Evolutionary conservation across 176 grass and related monocot genomes (phyloP), one percentile per base, ranked within the genome.

Genomic region (Ampelocalamus luodianensis): DNA sequence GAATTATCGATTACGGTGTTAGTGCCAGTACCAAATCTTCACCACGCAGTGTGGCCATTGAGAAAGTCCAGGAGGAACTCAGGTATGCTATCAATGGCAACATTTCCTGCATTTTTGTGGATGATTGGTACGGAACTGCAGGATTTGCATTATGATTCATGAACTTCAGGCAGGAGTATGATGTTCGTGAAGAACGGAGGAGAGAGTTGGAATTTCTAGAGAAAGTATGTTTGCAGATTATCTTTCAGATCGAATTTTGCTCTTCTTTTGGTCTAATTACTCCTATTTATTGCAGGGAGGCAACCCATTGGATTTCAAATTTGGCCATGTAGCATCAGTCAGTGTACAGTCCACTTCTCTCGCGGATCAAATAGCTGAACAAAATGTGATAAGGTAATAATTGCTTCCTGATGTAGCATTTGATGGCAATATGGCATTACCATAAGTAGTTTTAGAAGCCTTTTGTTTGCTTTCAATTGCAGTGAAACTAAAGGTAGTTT

Each of bases 221-320:
- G 84, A 95, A 95, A 83, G 96, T 95, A 92, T 44, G 76, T 62
- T 82, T 10, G 45, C 3, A 5, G 49, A 23, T 82, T 72, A 38
- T 66, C 72, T 72, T 53, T 70, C 37, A 17, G 20, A 71, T 82
- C 62, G 37, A 17, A 78, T 82, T 74, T 76, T 65, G 7, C 61
- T 40, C 32, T 60, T 88, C 27, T 37, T 46, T 79, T 64, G 72
- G 10, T 55, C 55, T 91, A 55, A 85, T 88, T 46, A 43, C 40
- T 68, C 87, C 26, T 80, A 32, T 82, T 58, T 85, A 62, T 92
- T 58, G 38, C 79, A 98, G 96, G 96, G 96, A 75, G 93, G 96
- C 55, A 94, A 98, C 54, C 96, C 96, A 60, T 88, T 98, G 86
- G 96, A 98, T 89, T 98, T 98, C 83, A 92, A 95, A 85, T 92